Percentiles rank a stretch among this genome's conserved stretches.
Conservation (phyloP, 371 early-diverging fungal genomes). For the Gilbertella persicaria region DNA sequence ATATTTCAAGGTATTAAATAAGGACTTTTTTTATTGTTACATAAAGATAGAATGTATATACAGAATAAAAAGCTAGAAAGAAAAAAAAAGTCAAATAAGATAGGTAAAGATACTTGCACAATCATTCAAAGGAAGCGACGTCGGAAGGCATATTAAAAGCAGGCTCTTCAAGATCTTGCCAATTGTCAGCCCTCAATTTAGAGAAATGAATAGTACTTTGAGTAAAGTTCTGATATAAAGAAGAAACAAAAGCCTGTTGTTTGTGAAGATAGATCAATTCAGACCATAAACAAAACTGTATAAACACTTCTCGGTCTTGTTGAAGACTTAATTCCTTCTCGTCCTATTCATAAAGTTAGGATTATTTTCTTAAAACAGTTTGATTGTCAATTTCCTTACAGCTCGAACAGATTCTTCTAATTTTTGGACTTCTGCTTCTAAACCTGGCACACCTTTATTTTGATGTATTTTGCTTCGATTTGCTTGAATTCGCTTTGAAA, state of each 20-base stretch:
- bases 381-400: constrained; percentile 28
- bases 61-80: constrained; percentile 1
- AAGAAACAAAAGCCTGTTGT: constrained; percentile 57
- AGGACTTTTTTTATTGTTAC: background rate
- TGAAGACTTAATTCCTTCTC: constrained; percentile 84
- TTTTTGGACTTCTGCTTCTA: constrained; percentile 44
- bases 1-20: background rate
- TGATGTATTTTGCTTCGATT: constrained; percentile 45
- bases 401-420: constrained; percentile 36
- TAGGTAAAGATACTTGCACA: background rate
- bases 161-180: constrained; percentile 59
- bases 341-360: constrained; percentile 92
- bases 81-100: background rate
- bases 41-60: constrained; percentile 1
- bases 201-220: constrained; percentile 60
- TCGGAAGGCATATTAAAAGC: constrained; percentile 50
- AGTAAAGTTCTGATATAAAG: constrained; percentile 66
- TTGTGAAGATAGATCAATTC: constrained; percentile 52
- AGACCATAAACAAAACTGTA: constrained; percentile 44
- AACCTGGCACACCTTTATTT: constrained; percentile 45
- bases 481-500: constrained; percentile 33
- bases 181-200: constrained; percentile 54
- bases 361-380: constrained; percentile 59
- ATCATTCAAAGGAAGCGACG: constrained; percentile 41
- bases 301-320: constrained; percentile 35